Percentiles rank a stretch among this genome's conserved stretches.
phyloP scores from a whole-genome alignment of 768 basidiomycete species.

The Cystofilobasidium ferigula region DNA sequence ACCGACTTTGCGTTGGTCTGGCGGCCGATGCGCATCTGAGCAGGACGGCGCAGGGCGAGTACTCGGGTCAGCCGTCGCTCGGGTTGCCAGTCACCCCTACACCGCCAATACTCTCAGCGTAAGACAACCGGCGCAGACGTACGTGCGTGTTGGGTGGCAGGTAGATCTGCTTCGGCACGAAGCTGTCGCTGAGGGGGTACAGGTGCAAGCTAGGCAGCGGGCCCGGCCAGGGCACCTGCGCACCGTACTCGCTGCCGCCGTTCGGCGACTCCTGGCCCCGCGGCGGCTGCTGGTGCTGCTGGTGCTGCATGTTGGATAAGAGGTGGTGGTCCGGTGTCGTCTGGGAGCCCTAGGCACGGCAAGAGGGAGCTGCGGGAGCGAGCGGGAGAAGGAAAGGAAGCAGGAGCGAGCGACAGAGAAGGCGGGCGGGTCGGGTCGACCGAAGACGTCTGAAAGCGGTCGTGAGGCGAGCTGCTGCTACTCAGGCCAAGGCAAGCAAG shows the following conservation, averaged over 20 bases:
- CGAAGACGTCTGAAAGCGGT: too few species aligned
- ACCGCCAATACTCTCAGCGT: neutral
- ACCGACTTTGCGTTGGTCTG: slow-evolving; percentile 94
- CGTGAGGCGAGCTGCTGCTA: too few species aligned
- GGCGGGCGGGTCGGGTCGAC: too few species aligned
- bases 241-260: neutral
- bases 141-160: slow-evolving; percentile 30
- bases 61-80: neutral
- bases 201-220: slow-evolving; percentile 45
- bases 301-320: slow-evolving; percentile 5
- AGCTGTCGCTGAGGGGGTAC: slow-evolving; percentile 88
- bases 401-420: too few species aligned
- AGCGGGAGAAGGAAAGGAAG: too few species aligned
- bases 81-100: neutral
- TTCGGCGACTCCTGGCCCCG: neutral
- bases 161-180: slow-evolving; percentile 79
- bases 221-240: slow-evolving; percentile 18
- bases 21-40: slow-evolving; percentile 59
- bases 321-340: too few species aligned
- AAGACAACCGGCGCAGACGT: neutral
- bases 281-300: slow-evolving; percentile 15
- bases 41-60: slow-evolving; percentile 43
- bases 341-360: too few species aligned
- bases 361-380: too few species aligned
- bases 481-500: too few species aligned